These are phyloP conservation scores for Phytophthora vignae DNA, from an alignment of 352 stramenopile species.

Conservation along the genomic window DNA sequence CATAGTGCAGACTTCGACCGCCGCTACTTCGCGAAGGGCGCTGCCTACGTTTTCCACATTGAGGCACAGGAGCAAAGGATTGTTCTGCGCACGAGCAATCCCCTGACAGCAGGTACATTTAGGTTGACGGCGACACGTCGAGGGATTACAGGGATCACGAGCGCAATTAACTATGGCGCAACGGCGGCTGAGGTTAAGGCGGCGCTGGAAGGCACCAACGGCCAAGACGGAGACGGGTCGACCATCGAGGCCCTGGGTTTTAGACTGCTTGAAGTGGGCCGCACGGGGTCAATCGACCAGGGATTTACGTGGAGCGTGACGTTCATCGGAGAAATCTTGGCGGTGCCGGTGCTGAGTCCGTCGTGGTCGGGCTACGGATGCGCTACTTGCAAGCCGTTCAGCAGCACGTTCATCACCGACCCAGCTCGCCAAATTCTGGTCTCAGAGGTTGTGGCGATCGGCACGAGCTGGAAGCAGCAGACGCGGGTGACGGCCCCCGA, in stretches of 20 bases:
- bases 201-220: slow-evolving; percentile 70
- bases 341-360: slow-evolving; percentile 63
- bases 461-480: slow-evolving; percentile 70
- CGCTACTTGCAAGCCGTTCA: slow-evolving; percentile 76
- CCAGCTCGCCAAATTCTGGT: slow-evolving; percentile 68
- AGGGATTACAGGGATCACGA: slow-evolving; percentile 66
- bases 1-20: slow-evolving; percentile 66
- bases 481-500: slow-evolving; percentile 66
- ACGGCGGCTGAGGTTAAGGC: slow-evolving; percentile 75
- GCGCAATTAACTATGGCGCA: slow-evolving; percentile 66
- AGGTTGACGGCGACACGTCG: slow-evolving; percentile 71
- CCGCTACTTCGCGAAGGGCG: slow-evolving; percentile 71
- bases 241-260: slow-evolving; percentile 60
- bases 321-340: slow-evolving; percentile 81
- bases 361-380: slow-evolving; percentile 77
- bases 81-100: slow-evolving; percentile 60
- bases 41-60: slow-evolving; percentile 80
- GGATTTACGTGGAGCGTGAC: slow-evolving; percentile 86
- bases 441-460: slow-evolving; percentile 54
- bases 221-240: slow-evolving; percentile 55
- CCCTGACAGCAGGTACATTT: slow-evolving; percentile 78
- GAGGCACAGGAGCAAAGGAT: slow-evolving; percentile 81
- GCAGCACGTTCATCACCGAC: slow-evolving; percentile 61
- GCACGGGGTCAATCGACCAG: slow-evolving; percentile 74
- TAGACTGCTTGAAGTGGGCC: slow-evolving; percentile 81